Percentiles rank a stretch among this genome's conserved stretches.
These are phyloP conservation scores for Physcomitrium patens DNA, from an alignment of 225 moss, liverwort and hornwort species.

Conservation along the genomic window DNA sequence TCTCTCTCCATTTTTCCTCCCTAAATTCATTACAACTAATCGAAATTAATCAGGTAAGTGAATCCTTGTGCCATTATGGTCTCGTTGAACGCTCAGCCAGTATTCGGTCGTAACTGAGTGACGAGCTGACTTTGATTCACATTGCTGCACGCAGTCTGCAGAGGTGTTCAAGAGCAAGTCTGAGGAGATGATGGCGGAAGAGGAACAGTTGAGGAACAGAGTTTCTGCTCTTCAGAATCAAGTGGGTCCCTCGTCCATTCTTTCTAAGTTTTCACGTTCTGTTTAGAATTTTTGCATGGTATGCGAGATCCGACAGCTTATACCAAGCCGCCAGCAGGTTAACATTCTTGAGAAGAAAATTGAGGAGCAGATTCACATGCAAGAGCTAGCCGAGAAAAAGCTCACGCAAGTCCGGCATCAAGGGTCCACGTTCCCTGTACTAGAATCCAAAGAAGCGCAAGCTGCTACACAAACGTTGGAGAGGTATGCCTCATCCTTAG, in stretches of 20 bases:
- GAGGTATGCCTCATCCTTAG: constrained; percentile 29
- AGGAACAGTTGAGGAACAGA: constrained; percentile 35
- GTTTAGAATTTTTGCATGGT: background rate
- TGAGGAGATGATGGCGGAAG: constrained; percentile 42
- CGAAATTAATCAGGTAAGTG: too few relatives aligned
- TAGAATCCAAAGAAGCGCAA: constrained; percentile 6
- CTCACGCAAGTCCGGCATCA: constrained; percentile 35
- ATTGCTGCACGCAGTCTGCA: constrained; percentile 52
- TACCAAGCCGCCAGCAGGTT: constrained; percentile 26
- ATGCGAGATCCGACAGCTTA: background rate
- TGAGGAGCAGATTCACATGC: constrained; percentile 40
- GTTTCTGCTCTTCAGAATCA: constrained; percentile 33
- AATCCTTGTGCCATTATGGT: too few relatives aligned
- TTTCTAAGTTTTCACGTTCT: background rate
- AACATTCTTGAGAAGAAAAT: constrained; percentile 31
- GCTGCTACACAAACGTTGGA: constrained; percentile 33
- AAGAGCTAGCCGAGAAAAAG: constrained; percentile 47
- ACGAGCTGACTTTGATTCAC: constrained; percentile 2
- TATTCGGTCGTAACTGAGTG: background rate
- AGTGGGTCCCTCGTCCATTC: constrained; percentile 24
- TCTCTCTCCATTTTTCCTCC: constrained; percentile 32
- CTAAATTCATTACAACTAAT: too few relatives aligned
- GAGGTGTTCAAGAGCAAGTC: constrained; percentile 50
- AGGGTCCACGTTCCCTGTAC: constrained; percentile 29
- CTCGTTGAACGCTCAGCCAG: background rate